Evolutionary conservation across 352 stramenopile species (phyloP).

Genomic region (Pythium aristosporum): DNA sequence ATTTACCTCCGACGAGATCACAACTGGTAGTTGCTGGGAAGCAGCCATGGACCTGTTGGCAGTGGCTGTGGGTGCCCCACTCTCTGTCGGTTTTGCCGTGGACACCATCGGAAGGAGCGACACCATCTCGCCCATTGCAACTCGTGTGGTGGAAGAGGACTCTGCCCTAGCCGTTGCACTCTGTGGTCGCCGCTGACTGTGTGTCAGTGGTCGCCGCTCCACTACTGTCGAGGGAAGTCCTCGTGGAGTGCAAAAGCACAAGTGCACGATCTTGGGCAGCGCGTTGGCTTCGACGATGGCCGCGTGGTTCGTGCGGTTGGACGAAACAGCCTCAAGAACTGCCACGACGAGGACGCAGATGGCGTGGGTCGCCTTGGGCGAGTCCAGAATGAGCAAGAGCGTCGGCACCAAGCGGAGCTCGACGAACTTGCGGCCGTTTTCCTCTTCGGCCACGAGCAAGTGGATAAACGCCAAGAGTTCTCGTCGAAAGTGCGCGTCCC

Average conservation of each 20-base stretch:
- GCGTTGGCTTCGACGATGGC: slow-evolving; percentile 48
- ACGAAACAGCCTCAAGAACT: slow-evolving; percentile 55
- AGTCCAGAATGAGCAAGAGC: slow-evolving; percentile 52
- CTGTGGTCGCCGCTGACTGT: background rate
- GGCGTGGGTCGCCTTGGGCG: slow-evolving; percentile 33
- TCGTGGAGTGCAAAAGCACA: slow-evolving; percentile 40
- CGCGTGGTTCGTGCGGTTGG: slow-evolving; percentile 49
- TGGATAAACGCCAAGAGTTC: slow-evolving; percentile 68
- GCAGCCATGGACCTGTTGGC: background rate
- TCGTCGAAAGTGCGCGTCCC: slow-evolving; percentile 49
- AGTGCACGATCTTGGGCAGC: slow-evolving; percentile 47
- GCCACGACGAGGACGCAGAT: slow-evolving; percentile 52
- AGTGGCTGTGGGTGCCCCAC: background rate
- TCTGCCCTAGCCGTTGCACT: background rate
- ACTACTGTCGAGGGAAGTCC: background rate
- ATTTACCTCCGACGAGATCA: slow-evolving; percentile 28
- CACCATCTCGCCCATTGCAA: slow-evolving; percentile 1
- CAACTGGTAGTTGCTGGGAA: background rate
- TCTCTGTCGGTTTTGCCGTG: background rate
- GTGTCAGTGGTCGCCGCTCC: background rate
- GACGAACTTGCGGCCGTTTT: slow-evolving; percentile 60
- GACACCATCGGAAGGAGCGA: slow-evolving; percentile 5
- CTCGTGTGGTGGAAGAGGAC: background rate
- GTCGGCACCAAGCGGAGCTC: slow-evolving; percentile 51
- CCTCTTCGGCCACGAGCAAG: slow-evolving; percentile 51